Evolutionary conservation across 106 monocot genomes (phyloP), one percentile per base, ranked within the genome.

Genomic region (Posidonia australis): DNA sequence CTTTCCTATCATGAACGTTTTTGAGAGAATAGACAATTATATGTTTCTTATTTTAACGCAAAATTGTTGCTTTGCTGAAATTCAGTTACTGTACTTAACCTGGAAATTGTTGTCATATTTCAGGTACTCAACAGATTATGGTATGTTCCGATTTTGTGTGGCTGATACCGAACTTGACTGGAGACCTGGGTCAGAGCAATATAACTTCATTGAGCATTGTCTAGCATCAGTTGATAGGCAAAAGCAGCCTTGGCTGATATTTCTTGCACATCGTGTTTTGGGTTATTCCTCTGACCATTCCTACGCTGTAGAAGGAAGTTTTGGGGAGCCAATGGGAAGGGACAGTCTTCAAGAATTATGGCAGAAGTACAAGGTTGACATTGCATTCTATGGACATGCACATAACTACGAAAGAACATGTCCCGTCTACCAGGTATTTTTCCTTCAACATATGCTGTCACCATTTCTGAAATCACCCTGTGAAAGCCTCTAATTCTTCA

Each of bases 331-430:
- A 14, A 94, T 94, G 89, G 94, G 89, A 58, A 82, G 94, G 76
- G 94, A 94, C 58, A 80, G 84, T 58, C 74, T 94, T 17, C 86
- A 94, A 80, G 76, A 79, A 24, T 76, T 94, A 16, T 89, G 89
- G 94, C 94, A 94, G 70, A 84, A 84, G 55, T 82, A 89, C 60
- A 83, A 76, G 69, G 94, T 94, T 44, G 94, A 89, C 61, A 80
- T 94, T 54, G 89, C 89, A 20, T 68, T 94, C 53, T 94, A 86
- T 5, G 94, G 89, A 10, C 94, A 94, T 67, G 84, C 76, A 13
- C 94, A 96, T 70, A 86, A 82, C 68, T 96, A 90, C 58, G 94
- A 90, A 68, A 75, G 94, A 60, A 90, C 94, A 36, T 96, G 94
- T 66, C 94, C 89, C 25, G 77, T 90, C 60, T 96, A 82, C 62